phyloP scores from a whole-genome alignment of 805 yeast species.

The Suhomyces faveliae region DNA sequence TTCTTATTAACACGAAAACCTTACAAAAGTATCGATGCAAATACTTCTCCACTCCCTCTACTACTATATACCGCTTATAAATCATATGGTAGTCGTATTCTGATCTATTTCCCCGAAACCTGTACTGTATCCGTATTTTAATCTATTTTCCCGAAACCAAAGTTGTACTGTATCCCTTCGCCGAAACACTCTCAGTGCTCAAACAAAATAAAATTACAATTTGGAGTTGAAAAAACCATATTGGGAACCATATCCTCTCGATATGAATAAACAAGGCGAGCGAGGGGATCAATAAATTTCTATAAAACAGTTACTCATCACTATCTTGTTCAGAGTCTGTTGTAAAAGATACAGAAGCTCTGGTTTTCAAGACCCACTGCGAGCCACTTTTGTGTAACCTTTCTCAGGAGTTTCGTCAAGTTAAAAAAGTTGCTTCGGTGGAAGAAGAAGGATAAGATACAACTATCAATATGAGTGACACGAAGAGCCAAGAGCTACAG shows the following conservation, averaged over 20 bases:
- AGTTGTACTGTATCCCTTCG: neutral
- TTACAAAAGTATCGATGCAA: too few species aligned
- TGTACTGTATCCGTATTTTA: too few species aligned
- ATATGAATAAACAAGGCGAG: neutral
- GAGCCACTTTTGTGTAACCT: conserved; percentile 3
- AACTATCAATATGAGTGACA: conserved; percentile 10
- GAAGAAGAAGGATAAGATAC: conserved; percentile 2
- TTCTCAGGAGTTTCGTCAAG: conserved; percentile 8
- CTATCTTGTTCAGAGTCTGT: neutral
- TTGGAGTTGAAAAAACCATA: neutral
- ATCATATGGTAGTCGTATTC: too few species aligned
- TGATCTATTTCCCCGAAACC: too few species aligned
- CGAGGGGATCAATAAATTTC: neutral
- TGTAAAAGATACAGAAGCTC: neutral
- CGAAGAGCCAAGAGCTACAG: conserved; percentile 29
- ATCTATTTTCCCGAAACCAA: neutral
- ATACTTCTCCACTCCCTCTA: too few species aligned
- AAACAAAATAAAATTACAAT: neutral
- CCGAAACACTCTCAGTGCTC: neutral
- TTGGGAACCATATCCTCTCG: neutral
- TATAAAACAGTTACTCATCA: neutral
- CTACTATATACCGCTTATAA: too few species aligned
- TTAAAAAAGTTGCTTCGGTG: conserved; percentile 8
- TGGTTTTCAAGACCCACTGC: neutral
- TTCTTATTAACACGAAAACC: too few species aligned